These are phyloP conservation scores for Sporobolomyces roseus DNA, from an alignment of 768 basidiomycete genomes.

Conservation along the genomic window DNA sequence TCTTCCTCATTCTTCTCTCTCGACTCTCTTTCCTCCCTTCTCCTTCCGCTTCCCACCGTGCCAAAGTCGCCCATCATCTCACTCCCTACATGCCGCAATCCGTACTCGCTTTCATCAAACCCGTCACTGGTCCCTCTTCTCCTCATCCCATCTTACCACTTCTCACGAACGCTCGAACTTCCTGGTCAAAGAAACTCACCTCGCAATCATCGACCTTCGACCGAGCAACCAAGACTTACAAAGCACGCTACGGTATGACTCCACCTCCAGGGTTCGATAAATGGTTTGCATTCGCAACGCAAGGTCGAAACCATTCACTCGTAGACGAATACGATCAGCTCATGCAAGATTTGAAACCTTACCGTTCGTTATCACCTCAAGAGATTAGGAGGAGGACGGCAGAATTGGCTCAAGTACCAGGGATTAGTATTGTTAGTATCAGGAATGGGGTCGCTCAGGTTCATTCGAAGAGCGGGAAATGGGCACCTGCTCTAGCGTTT, in stretches of 20 bases:
- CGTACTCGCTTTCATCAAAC: constrained; percentile 26
- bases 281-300: constrained; percentile 46
- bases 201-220: constrained; percentile 42
- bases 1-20: constrained; percentile 16
- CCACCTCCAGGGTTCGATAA: constrained; percentile 45
- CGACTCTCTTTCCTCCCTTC: constrained; percentile 18
- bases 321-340: constrained; percentile 47
- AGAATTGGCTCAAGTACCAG: constrained; percentile 43
- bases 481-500: constrained; percentile 45
- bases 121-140: constrained; percentile 1
- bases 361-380: constrained; percentile 36
- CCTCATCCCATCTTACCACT: constrained; percentile 44
- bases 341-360: constrained; percentile 44
- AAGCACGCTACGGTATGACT: constrained; percentile 37
- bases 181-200: constrained; percentile 38
- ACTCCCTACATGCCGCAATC: constrained; percentile 34
- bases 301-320: constrained; percentile 45
- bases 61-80: constrained; percentile 18
- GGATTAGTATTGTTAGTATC: constrained; percentile 44
- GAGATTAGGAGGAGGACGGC: constrained; percentile 41
- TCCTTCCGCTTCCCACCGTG: constrained; percentile 1
- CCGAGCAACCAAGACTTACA: constrained; percentile 40
- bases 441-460: constrained; percentile 43
- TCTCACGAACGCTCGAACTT: constrained; percentile 27
- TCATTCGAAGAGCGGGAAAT: constrained; percentile 44